Percentiles rank a stretch among this genome's conserved stretches.
Evolutionary conservation across 306 rosid species (phyloP).

Genomic region (Cyamopsis tetragonoloba): DNA sequence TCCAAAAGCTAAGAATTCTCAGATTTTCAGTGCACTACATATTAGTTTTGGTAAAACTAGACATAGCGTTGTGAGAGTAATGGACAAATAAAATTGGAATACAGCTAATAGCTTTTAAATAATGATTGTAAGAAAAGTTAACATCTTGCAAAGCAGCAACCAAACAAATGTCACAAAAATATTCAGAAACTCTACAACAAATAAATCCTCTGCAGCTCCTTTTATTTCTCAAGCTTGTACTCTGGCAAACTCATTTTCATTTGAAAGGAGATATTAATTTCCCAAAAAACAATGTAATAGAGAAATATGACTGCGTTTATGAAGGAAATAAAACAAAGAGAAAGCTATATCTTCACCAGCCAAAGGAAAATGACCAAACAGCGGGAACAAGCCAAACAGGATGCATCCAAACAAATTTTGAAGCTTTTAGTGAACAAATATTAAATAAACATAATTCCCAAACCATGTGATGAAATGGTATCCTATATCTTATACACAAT

Average conservation of each 20-base stretch:
- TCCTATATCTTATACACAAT: not conserved
- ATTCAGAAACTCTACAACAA: not conserved
- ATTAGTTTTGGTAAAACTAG: not conserved
- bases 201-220: not conserved
- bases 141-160: not conserved
- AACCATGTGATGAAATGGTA: slow-evolving; percentile 13
- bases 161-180: not conserved
- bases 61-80: not conserved
- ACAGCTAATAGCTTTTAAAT: not conserved
- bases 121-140: not conserved
- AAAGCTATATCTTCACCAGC: not conserved
- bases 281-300: not conserved
- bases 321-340: not conserved
- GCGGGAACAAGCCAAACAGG: not conserved
- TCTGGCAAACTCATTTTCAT: not conserved
- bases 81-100: not conserved
- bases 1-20: not conserved
- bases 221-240: not conserved
- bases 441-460: not conserved
- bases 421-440: slow-evolving; percentile 1
- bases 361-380: not conserved
- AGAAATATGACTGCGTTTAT: not conserved
- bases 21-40: not conserved
- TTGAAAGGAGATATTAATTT: not conserved
- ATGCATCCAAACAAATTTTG: not conserved